Conservation (phyloP, 2,329 filamentous ascomycete genomes). For the Didymella segeticola region DNA sequence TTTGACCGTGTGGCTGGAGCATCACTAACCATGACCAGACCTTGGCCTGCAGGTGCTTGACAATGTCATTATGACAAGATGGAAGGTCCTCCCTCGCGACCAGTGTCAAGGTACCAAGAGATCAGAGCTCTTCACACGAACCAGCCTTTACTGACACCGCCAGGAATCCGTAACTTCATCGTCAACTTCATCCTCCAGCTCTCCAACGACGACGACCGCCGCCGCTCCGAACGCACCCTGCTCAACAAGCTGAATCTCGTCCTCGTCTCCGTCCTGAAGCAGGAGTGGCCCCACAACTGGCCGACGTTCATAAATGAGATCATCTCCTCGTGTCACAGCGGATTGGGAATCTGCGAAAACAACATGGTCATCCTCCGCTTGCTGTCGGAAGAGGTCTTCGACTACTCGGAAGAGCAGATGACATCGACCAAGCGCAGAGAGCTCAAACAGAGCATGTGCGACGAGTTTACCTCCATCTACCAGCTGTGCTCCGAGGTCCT, state of each 20-base stretch:
- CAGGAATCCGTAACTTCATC: constrained; percentile 98
- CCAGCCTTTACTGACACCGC: constrained; percentile 13
- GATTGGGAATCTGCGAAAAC: constrained; percentile 97
- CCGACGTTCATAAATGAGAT: constrained; percentile 99
- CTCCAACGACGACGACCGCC: constrained; percentile 86
- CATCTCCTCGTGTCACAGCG: constrained; percentile 93
- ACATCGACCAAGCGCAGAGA: constrained; percentile 97
- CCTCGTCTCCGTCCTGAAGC: constrained; percentile 95
- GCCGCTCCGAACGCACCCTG: constrained; percentile 83
- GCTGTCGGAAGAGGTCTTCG: constrained; percentile 97
- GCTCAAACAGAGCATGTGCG: constrained; percentile 97
- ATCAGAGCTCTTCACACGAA: neutral
- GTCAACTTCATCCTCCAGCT: constrained; percentile 97
- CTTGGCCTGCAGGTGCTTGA: constrained; percentile 95
- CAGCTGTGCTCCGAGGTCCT: constrained; percentile 96
- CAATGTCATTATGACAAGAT: constrained; percentile 97
- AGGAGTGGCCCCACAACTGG: constrained; percentile 99
- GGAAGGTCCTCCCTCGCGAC: constrained; percentile 95
- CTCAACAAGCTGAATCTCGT: constrained; percentile 99
- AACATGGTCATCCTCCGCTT: constrained; percentile 98
- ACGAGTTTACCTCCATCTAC: constrained; percentile 98
- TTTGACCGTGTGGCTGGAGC: constrained; percentile 23
- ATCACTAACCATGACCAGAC: constrained; percentile 63
- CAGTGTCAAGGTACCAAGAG: constrained; percentile 93
- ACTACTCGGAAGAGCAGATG: constrained; percentile 99